Evolutionary conservation across 768 basidiomycete species (phyloP).

Genomic region (Agaricus bisporus): DNA sequence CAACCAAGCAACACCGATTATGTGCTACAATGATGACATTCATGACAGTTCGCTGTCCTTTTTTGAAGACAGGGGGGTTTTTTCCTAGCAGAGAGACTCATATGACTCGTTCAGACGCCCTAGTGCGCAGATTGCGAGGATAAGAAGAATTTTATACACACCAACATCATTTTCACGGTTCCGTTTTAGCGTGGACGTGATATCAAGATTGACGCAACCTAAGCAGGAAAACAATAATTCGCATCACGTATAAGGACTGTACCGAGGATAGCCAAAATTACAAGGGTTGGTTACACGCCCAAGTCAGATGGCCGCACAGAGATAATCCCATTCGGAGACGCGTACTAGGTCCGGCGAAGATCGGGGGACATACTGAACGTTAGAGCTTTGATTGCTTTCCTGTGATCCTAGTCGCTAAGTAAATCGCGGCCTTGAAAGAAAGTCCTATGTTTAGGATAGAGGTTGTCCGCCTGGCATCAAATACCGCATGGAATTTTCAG

Average conservation of each 20-base stretch:
- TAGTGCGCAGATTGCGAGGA: conserved; percentile 6
- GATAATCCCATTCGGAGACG: neutral
- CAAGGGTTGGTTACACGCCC: neutral
- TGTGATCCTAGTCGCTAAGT: too few relatives aligned
- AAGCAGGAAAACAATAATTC: neutral
- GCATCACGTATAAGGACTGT: neutral
- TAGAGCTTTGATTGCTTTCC: too few relatives aligned
- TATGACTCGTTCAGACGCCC: neutral
- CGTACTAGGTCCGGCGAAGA: neutral
- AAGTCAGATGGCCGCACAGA: neutral
- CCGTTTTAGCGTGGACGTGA: conserved; percentile 1
- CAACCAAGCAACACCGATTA: neutral
- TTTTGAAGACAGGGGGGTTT: neutral
- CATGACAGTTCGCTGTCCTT: conserved; percentile 5
- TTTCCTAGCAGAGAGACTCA: conserved; percentile 2
- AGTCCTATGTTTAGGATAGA: conserved; percentile 2
- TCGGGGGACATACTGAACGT: too few relatives aligned
- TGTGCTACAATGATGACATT: neutral
- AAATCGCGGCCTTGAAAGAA: too few relatives aligned
- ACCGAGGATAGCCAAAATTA: neutral
- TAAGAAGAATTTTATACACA: neutral
- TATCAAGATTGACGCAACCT: neutral
- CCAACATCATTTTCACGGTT: neutral
- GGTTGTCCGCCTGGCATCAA: neutral
- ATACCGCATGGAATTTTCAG: conserved; percentile 3